Conservation (phyloP, 2,329 filamentous ascomycete genomes). For the Exophiala viscosa region DNA sequence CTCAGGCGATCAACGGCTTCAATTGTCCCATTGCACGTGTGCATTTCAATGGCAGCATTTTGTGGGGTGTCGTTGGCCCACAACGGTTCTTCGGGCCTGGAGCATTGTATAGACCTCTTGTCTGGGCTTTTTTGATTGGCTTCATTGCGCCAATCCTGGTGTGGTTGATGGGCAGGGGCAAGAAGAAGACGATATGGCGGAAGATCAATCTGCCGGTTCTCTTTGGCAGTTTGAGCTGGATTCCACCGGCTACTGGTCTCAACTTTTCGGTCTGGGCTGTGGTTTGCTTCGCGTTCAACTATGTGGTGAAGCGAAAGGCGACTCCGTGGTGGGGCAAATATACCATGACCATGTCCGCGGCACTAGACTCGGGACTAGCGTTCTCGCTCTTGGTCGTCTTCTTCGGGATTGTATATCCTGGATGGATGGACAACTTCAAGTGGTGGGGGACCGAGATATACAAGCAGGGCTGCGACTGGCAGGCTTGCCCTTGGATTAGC, state of each 20-base stretch:
- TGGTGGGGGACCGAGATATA: conserved; percentile 92
- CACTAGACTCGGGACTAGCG: conserved; percentile 76
- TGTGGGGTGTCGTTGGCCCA: conserved; percentile 86
- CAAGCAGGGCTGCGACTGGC: conserved; percentile 80
- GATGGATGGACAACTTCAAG: conserved; percentile 65
- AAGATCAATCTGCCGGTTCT: conserved; percentile 80
- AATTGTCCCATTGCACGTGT: conserved; percentile 83
- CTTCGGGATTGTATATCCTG: conserved; percentile 80
- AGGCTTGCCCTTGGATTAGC: conserved; percentile 67
- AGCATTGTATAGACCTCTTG: conserved; percentile 69
- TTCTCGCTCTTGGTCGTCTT: conserved; percentile 81
- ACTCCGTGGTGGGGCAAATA: conserved; percentile 85
- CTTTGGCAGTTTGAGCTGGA: conserved; percentile 80
- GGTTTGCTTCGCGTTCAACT: conserved; percentile 79
- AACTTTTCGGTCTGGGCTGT: conserved; percentile 86
- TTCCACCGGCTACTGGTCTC: conserved; percentile 76
- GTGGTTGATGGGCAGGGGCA: conserved; percentile 65
- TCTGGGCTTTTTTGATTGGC: conserved; percentile 79
- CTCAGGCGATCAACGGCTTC: conserved; percentile 78
- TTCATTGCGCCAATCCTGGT: conserved; percentile 69
- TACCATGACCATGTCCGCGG: conserved; percentile 82
- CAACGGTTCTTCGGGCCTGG: conserved; percentile 73
- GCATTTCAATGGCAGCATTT: conserved; percentile 84
- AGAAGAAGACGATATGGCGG: conserved; percentile 59
- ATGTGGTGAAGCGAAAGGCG: conserved; percentile 64